phyloP scores from a whole-genome alignment of 352 stramenopile genomes.

The Pythium phragmiticola region DNA sequence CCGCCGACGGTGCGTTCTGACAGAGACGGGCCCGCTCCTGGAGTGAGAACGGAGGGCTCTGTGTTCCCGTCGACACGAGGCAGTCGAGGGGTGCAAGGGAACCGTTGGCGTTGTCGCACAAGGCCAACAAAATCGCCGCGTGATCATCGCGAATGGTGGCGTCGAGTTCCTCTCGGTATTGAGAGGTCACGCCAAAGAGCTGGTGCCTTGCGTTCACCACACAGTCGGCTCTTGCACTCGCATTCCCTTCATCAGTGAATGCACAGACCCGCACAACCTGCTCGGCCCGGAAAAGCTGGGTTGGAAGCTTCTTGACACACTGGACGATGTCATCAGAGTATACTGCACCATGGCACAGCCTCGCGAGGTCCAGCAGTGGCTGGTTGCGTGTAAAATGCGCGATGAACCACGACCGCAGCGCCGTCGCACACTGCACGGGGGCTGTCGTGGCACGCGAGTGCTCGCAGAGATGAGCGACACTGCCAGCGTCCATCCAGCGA shows the following conservation, averaged over 20 bases:
- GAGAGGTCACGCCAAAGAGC: slow-evolving; percentile 1
- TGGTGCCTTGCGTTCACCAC: slow-evolving; percentile 3
- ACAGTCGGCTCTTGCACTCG: slow-evolving; percentile 5
- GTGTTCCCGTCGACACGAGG: slow-evolving; percentile 3
- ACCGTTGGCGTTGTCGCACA: slow-evolving; percentile 8
- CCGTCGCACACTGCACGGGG: slow-evolving; percentile 38
- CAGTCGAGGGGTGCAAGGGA: slow-evolving; percentile 6
- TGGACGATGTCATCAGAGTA: neutral
- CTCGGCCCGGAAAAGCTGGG: slow-evolving; percentile 2
- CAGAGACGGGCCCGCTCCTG: slow-evolving; percentile 19
- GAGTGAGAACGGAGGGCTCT: neutral
- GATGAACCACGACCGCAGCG: slow-evolving; percentile 27
- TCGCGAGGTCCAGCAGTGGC: slow-evolving; percentile 10
- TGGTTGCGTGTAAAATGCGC: slow-evolving; percentile 11
- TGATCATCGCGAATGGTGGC: neutral
- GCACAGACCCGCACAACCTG: slow-evolving; percentile 21
- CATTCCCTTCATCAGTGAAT: no score
- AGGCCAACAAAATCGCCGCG: slow-evolving; percentile 9
- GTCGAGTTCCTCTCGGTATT: neutral
- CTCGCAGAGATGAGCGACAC: slow-evolving; percentile 36
- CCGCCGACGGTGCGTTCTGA: neutral
- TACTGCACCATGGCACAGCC: slow-evolving; percentile 14
- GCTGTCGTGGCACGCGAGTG: slow-evolving; percentile 14
- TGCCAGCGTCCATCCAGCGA: slow-evolving; percentile 43
- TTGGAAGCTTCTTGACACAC: slow-evolving; percentile 25